These are phyloP conservation scores for Darksidea phi DNA, from an alignment of 495 filamentous ascomycete species.

Conservation along the genomic window DNA sequence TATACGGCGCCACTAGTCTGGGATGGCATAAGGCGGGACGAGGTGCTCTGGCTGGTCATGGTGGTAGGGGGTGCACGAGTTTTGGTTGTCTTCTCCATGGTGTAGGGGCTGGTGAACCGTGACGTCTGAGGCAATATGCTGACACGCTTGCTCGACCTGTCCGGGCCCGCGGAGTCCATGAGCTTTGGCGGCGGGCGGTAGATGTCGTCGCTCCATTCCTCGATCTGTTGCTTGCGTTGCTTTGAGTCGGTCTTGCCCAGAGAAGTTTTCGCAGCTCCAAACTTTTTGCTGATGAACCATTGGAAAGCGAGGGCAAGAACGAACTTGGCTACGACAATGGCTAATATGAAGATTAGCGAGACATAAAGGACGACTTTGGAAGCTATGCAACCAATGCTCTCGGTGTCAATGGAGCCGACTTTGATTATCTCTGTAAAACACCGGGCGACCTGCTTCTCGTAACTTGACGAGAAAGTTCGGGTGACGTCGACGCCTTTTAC, in stretches of 20 bases:
- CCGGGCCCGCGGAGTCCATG: conserved; percentile 61
- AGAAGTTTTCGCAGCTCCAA: conserved; percentile 74
- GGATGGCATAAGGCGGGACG: conserved; percentile 68
- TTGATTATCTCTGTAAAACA: conserved; percentile 92
- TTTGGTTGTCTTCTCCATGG: conserved; percentile 57
- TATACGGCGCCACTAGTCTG: conserved; percentile 57
- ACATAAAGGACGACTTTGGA: conserved; percentile 96
- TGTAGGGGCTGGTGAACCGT: conserved; percentile 92
- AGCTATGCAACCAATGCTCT: conserved; percentile 95
- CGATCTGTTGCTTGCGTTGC: conserved; percentile 87
- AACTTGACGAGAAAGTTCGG: conserved; percentile 71
- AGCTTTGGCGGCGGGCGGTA: conserved; percentile 84
- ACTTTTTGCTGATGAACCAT: conserved; percentile 86
- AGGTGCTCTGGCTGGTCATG: conserved; percentile 91
- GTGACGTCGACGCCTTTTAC: conserved; percentile 90
- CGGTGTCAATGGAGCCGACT: conserved; percentile 92
- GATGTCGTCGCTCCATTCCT: conserved; percentile 98
- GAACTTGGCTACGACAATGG: conserved; percentile 85
- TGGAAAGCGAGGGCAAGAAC: conserved; percentile 87
- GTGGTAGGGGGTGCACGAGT: conserved; percentile 70
- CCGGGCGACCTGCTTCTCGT: conserved; percentile 75
- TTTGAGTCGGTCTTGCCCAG: conserved; percentile 61
- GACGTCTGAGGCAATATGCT: conserved; percentile 84
- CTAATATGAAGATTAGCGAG: conserved; percentile 87
- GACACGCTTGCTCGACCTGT: conserved; percentile 74